Evolutionary conservation across 495 filamentous ascomycete genomes (phyloP).

Genomic region (Ramalina intermedia): DNA sequence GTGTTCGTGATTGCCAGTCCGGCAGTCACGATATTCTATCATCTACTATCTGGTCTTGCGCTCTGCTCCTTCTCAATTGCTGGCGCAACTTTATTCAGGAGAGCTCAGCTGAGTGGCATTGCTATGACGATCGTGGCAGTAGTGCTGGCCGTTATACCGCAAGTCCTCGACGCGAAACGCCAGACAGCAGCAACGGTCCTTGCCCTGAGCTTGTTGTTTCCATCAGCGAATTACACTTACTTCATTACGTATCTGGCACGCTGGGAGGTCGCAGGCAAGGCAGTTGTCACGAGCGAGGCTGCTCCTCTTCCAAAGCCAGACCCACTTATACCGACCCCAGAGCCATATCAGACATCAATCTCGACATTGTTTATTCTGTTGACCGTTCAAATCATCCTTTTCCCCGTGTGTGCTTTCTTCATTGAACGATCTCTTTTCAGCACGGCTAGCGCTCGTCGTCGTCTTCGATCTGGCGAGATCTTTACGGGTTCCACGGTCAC

Average conservation of each 20-base stretch:
- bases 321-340: slow-evolving; percentile 19
- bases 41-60: slow-evolving; percentile 25
- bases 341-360: slow-evolving; percentile 43
- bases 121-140: slow-evolving; percentile 26
- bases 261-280: slow-evolving; percentile 38
- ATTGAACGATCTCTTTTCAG: slow-evolving; percentile 59
- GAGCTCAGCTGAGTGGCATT: slow-evolving; percentile 33
- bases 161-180: slow-evolving; percentile 16
- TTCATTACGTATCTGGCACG: slow-evolving; percentile 51
- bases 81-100: slow-evolving; percentile 28
- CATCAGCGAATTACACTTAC: slow-evolving; percentile 59
- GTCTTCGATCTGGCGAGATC: slow-evolving; percentile 24
- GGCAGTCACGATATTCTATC: slow-evolving; percentile 26
- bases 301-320: slow-evolving; percentile 15
- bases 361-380: slow-evolving; percentile 53
- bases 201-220: slow-evolving; percentile 50
- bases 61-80: slow-evolving; percentile 29
- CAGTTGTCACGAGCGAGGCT: slow-evolving; percentile 35
- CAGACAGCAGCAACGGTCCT: slow-evolving; percentile 37
- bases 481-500: slow-evolving; percentile 32
- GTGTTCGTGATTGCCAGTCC: slow-evolving; percentile 25
- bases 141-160: slow-evolving; percentile 28
- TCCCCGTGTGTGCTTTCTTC: slow-evolving; percentile 49
- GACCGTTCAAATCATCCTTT: slow-evolving; percentile 54
- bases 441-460: slow-evolving; percentile 45